These are phyloP conservation scores for Lobosporangium transversale DNA, from an alignment of 192 early-diverging fungal genomes.

Conservation along the genomic window DNA sequence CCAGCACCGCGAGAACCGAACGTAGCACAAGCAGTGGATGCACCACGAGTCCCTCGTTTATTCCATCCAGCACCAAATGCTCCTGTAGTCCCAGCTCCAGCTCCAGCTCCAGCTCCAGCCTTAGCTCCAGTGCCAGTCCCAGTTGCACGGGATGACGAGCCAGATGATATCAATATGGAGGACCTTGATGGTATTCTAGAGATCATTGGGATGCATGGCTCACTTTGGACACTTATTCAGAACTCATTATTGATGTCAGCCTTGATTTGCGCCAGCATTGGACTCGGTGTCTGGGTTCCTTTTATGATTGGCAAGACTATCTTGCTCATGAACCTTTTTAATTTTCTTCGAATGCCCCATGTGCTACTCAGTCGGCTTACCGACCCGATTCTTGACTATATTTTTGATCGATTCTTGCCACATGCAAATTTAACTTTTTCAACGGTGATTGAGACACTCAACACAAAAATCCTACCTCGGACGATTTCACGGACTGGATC, in stretches of 20 bases:
- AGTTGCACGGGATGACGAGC: conserved; percentile 51
- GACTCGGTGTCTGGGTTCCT: conserved; percentile 82
- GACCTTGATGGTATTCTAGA: conserved; percentile 84
- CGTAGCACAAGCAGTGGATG: too few species aligned
- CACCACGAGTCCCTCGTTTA: too few species aligned
- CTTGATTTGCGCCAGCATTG: conserved; percentile 81
- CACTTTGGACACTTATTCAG: conserved; percentile 79
- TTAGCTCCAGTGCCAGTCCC: not conserved
- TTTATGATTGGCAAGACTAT: conserved; percentile 70
- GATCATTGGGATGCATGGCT: conserved; percentile 91
- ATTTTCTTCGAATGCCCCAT: conserved; percentile 16
- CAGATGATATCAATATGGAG: conserved; percentile 63
- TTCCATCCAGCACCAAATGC: conserved; percentile 6
- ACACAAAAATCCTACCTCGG: not conserved
- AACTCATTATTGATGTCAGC: conserved; percentile 84
- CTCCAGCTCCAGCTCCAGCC: conserved; percentile 1
- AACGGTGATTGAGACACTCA: not conserved
- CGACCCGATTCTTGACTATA: conserved; percentile 33
- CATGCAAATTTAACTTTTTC: not conserved
- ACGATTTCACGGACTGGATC: not conserved
- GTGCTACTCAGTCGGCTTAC: conserved; percentile 29
- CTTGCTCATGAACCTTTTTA: conserved; percentile 49
- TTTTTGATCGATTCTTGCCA: conserved; percentile 30
- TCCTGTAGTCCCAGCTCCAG: conserved; percentile 1
- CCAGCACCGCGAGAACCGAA: too few species aligned